Conservation (phyloP, 257 asterid genomes). For the Solanum okadae region DNA sequence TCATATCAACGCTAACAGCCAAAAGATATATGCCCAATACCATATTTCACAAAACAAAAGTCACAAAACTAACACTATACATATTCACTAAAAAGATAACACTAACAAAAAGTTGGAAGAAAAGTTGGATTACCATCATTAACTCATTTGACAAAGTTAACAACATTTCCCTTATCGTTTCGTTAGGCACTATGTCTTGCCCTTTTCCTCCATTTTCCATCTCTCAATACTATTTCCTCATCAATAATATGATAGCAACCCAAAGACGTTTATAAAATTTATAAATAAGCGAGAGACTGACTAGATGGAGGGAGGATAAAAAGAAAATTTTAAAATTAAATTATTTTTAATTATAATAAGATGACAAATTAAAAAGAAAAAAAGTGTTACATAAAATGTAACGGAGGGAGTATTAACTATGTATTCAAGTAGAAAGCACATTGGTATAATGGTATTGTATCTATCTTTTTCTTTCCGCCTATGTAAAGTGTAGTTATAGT, state of each 20-base stretch:
- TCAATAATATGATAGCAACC: constrained; percentile 4
- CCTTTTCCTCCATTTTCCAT: neutral
- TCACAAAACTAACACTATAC: constrained; percentile 1
- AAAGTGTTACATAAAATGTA: too few species aligned
- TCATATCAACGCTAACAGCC: constrained; percentile 86
- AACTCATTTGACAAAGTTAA: constrained; percentile 40
- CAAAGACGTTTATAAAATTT: neutral
- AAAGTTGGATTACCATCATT: constrained; percentile 42
- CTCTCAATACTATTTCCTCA: neutral
- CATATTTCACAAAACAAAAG: neutral
- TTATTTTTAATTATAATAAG: too few species aligned
- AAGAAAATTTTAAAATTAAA: too few species aligned
- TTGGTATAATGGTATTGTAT: neutral
- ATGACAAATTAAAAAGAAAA: too few species aligned
- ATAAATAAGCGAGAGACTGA: neutral
- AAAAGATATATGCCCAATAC: constrained; percentile 27
- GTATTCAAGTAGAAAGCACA: neutral
- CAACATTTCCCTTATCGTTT: neutral
- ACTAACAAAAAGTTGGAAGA: constrained; percentile 15
- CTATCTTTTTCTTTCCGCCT: neutral
- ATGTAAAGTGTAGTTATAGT: neutral
- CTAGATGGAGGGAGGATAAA: neutral
- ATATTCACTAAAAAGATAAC: constrained; percentile 19
- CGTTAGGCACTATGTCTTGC: neutral
- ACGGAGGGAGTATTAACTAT: neutral